These are phyloP conservation scores for Zygosaccharomyces gambellarensis DNA, from an alignment of 805 yeast species.

Conservation along the genomic window DNA sequence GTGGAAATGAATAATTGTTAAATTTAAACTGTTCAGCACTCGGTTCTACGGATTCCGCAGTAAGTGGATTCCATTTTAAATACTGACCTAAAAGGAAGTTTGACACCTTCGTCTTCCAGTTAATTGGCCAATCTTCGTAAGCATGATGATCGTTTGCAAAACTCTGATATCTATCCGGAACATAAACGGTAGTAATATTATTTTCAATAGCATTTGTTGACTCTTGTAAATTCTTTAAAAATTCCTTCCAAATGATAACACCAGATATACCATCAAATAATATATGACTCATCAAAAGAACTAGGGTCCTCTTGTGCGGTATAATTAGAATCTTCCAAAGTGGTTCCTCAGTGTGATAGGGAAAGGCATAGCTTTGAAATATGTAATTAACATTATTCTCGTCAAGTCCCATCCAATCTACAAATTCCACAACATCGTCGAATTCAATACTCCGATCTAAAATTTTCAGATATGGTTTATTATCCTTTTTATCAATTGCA, in stretches of 20 bases:
- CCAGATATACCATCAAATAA: slow-evolving; percentile 30
- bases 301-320: slow-evolving; percentile 13
- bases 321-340: slow-evolving; percentile 28
- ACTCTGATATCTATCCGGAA: background rate
- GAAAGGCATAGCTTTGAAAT: slow-evolving; percentile 19
- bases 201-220: background rate
- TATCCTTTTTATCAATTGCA: slow-evolving; percentile 6
- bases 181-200: background rate
- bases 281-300: slow-evolving; percentile 25
- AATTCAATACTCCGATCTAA: slow-evolving; percentile 11
- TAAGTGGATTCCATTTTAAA: slow-evolving; percentile 14
- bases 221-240: slow-evolving; percentile 14
- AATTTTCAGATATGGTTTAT: slow-evolving; percentile 7
- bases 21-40: slow-evolving; percentile 17
- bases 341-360: slow-evolving; percentile 15
- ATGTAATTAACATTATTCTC: slow-evolving; percentile 17
- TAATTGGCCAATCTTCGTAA: slow-evolving; percentile 23
- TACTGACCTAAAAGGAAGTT: slow-evolving; percentile 10
- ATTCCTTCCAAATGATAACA: slow-evolving; percentile 18
- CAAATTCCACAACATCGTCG: slow-evolving; percentile 22
- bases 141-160: slow-evolving; percentile 12
- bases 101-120: slow-evolving; percentile 17
- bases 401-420: slow-evolving; percentile 12
- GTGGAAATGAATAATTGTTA: slow-evolving; percentile 16
- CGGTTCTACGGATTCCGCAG: slow-evolving; percentile 6